A percentile compares a stretch with the other conserved stretches of the same genome.
Conservation (phyloP, 495 filamentous ascomycete species). For the Hyphodiscus hymeniophilus region DNA sequence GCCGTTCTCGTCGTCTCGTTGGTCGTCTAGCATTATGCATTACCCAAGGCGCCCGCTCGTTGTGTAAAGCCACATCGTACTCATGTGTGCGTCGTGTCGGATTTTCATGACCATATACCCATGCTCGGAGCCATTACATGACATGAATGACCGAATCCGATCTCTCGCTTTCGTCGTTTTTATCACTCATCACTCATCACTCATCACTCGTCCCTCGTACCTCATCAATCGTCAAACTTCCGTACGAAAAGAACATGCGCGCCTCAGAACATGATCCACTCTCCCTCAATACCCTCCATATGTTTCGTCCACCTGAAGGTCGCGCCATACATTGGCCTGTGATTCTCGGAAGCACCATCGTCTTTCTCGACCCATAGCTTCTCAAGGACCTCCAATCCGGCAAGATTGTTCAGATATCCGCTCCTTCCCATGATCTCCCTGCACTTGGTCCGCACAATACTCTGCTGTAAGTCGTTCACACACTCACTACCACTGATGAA, state of each 20-base stretch:
- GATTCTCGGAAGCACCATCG: constrained; percentile 28
- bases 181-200: no score
- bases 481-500: constrained; percentile 90
- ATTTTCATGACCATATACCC: no score
- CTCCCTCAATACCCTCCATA: constrained; percentile 69
- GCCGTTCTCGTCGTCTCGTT: no score
- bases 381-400: constrained; percentile 78
- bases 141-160: no score
- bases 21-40: no score
- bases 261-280: constrained; percentile 75
- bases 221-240: background rate
- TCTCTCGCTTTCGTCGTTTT: no score
- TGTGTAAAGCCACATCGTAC: no score
- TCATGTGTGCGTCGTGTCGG: no score
- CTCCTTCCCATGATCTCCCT: constrained; percentile 78
- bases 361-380: constrained; percentile 61
- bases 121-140: no score
- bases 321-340: constrained; percentile 27
- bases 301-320: constrained; percentile 70
- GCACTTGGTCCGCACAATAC: constrained; percentile 70
- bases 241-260: background rate
- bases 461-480: constrained; percentile 70
- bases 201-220: background rate
- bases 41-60: no score
- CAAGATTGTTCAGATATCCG: constrained; percentile 88